Conservation (phyloP, 2,329 filamentous ascomycete species). For the Fusarium praegraminearum region DNA sequence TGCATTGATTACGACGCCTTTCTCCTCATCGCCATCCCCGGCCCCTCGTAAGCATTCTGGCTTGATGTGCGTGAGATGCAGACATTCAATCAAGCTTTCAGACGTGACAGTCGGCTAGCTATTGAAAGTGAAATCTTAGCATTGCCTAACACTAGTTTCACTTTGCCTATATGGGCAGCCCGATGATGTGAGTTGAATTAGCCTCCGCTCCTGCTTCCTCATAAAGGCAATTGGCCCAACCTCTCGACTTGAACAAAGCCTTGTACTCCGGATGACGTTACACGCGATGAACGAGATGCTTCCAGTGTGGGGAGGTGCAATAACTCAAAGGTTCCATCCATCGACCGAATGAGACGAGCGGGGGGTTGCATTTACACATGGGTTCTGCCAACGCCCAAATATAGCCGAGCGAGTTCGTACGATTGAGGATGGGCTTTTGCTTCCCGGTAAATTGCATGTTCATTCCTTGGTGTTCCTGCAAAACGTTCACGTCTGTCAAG, state of each 20-base stretch:
- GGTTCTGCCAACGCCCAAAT: slow-evolving; percentile 7
- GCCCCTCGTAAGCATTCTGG: slow-evolving; percentile 13
- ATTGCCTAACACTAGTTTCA: not conserved
- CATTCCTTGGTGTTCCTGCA: not conserved
- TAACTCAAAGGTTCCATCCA: slow-evolving; percentile 26
- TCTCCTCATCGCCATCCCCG: slow-evolving; percentile 3
- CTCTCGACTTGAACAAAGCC: slow-evolving; percentile 19
- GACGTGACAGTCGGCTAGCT: slow-evolving; percentile 1
- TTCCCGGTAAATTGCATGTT: slow-evolving; percentile 1
- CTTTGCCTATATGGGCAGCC: slow-evolving; percentile 10
- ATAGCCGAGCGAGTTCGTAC: slow-evolving; percentile 16
- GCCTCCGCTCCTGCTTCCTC: not conserved
- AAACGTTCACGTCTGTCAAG: not conserved
- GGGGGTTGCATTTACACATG: slow-evolving; percentile 30
- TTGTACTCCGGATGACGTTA: slow-evolving; percentile 31
- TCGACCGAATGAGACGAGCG: slow-evolving; percentile 23
- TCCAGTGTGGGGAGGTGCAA: slow-evolving; percentile 31
- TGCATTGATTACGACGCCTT: slow-evolving; percentile 22
- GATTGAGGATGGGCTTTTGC: slow-evolving; percentile 10
- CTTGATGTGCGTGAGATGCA: slow-evolving; percentile 2
- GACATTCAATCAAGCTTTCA: slow-evolving; percentile 6
- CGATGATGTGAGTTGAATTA: slow-evolving; percentile 5
- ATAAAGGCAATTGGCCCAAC: slow-evolving; percentile 22
- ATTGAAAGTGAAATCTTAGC: slow-evolving; percentile 22
- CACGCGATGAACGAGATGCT: slow-evolving; percentile 30